These are phyloP conservation scores for Glutinoglossum americanum DNA, from an alignment of 495 filamentous ascomycete genomes.

Conservation along the genomic window DNA sequence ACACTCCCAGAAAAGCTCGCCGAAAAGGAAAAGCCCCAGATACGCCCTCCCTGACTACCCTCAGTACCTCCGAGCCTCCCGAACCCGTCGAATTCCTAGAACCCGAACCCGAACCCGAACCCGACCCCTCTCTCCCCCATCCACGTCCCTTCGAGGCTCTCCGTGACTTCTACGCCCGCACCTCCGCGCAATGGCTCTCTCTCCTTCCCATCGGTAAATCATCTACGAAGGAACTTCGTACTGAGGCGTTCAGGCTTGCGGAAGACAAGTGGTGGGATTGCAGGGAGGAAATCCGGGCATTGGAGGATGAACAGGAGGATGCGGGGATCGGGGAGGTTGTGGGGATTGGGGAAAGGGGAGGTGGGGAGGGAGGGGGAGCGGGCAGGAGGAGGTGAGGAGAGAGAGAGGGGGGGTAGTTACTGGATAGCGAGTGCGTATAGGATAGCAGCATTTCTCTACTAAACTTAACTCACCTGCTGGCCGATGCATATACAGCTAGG, in stretches of 20 bases:
- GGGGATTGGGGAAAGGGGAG: conserved; percentile 49
- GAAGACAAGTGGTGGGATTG: conserved; percentile 99
- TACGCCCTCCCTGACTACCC: conserved; percentile 24
- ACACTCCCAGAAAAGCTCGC: not conserved
- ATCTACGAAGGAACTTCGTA: conserved; percentile 71
- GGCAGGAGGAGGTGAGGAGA: not conserved
- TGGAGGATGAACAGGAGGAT: conserved; percentile 93
- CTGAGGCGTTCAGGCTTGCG: conserved; percentile 65
- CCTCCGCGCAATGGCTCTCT: conserved; percentile 78
- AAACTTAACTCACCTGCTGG: no score
- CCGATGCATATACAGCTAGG: no score
- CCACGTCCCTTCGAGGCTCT: conserved; percentile 78
- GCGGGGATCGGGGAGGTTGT: conserved; percentile 92
- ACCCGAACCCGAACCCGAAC: conserved; percentile 11
- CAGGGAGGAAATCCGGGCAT: conserved; percentile 73
- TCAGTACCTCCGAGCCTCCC: conserved; percentile 10
- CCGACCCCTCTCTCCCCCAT: conserved; percentile 17
- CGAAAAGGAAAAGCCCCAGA: conserved; percentile 17
- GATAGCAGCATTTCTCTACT: no score
- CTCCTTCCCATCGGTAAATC: conserved; percentile 44
- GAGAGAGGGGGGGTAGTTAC: no score
- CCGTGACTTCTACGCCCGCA: conserved; percentile 78
- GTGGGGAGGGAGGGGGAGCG: conserved; percentile 24
- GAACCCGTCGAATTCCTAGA: conserved; percentile 6
- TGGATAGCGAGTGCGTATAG: no score